Conservation (phyloP, 257 asterid species). For the Coffea eugenioides region DNA sequence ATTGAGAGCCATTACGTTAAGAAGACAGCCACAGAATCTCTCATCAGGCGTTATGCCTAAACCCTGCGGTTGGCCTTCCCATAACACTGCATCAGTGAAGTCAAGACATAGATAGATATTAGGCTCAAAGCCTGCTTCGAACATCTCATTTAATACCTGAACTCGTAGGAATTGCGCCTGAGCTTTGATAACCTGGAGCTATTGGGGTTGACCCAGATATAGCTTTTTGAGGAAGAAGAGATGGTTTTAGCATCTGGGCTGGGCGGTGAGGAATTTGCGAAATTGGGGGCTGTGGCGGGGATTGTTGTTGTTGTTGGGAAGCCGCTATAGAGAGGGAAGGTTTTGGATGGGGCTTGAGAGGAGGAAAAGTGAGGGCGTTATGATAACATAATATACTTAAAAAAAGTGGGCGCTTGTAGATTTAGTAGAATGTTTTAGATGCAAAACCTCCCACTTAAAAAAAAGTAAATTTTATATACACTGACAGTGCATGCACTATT, state of each 20-base stretch:
- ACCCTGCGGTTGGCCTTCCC: too few species aligned
- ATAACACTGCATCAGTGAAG: too few species aligned
- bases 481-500: too few species aligned
- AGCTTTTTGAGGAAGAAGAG: conserved; percentile 39
- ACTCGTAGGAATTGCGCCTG: conserved; percentile 44
- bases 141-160: conserved; percentile 76
- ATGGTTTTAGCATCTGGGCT: conserved; percentile 28
- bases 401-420: too few species aligned
- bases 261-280: too few species aligned
- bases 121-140: conserved; percentile 74
- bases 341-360: conserved; percentile 32
- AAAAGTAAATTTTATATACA: too few species aligned
- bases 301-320: conserved; percentile 40
- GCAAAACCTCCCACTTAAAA: too few species aligned
- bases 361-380: conserved; percentile 30
- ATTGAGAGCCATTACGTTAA: too few species aligned
- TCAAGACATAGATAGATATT: conserved; percentile 68
- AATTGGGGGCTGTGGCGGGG: conserved; percentile 22
- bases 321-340: conserved; percentile 8
- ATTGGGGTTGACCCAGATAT: conserved; percentile 82
- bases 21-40: too few species aligned
- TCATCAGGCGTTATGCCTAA: too few species aligned
- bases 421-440: too few species aligned
- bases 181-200: conserved; percentile 61
- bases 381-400: too few species aligned